A percentile compares a stretch with the other conserved stretches of the same genome.
phyloP scores from a whole-genome alignment of 192 early-diverging fungal genomes.

The Podila epigama region DNA sequence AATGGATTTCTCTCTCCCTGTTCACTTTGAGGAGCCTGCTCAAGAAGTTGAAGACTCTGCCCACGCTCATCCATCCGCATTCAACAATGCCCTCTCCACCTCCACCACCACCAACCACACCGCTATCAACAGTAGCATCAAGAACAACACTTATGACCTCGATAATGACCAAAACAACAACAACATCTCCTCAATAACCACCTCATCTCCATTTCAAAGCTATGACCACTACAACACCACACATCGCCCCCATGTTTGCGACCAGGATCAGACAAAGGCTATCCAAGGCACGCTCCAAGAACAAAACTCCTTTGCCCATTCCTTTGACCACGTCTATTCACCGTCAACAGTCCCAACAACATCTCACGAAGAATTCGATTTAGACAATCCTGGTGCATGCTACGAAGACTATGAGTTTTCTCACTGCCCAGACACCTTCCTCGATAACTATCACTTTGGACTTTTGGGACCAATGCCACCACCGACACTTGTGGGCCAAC shows the following conservation, averaged over 20 bases:
- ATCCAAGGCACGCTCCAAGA: too few species aligned
- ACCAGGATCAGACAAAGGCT: not conserved
- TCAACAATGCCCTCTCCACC: slow-evolving; percentile 1
- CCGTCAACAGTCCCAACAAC: too few species aligned
- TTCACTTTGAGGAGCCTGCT: slow-evolving; percentile 35
- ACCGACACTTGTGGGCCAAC: not conserved
- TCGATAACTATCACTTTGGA: slow-evolving; percentile 7
- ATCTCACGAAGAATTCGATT: too few species aligned
- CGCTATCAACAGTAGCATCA: slow-evolving; percentile 5
- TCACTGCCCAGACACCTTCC: not conserved
- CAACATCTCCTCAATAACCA: slow-evolving; percentile 2
- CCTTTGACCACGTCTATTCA: too few species aligned
- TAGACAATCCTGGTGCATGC: too few species aligned
- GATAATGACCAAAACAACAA: slow-evolving; percentile 3
- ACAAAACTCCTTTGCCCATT: slow-evolving; percentile 17
- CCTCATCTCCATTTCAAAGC: too few species aligned
- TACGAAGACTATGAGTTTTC: not conserved
- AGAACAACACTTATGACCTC: slow-evolving; percentile 3
- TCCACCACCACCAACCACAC: not conserved
- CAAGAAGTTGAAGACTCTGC: not conserved
- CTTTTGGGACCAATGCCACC: slow-evolving; percentile 15
- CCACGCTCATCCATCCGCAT: not conserved
- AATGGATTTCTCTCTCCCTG: slow-evolving; percentile 47
- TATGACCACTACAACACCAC: not conserved
- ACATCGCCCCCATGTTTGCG: not conserved